Percentiles rank a stretch among this genome's conserved stretches.
Evolutionary conservation across 345 rosid species (phyloP).

Genomic region (Pugionium dolabratum): DNA sequence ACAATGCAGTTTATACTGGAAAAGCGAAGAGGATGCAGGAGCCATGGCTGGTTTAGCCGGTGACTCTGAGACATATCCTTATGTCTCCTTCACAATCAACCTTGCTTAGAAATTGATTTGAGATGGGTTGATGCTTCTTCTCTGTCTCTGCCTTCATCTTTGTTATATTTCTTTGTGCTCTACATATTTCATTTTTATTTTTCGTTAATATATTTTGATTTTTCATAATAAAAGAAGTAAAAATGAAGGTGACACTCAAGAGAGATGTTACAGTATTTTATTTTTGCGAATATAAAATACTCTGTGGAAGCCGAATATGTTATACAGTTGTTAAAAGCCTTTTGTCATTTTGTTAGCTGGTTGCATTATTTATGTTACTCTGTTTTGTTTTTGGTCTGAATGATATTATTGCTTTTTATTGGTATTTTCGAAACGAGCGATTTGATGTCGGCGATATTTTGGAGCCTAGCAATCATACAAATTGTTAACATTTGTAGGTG

Average conservation of each 20-base stretch:
- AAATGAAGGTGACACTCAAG: not conserved
- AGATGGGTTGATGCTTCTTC: conserved; percentile 34
- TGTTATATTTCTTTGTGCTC: conserved; percentile 42
- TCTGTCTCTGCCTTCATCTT: not conserved
- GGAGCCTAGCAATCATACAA: conserved; percentile 5
- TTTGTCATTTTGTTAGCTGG: conserved; percentile 29
- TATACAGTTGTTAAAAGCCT: conserved; percentile 2
- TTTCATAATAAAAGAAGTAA: conserved; percentile 28
- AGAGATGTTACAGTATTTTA: conserved; percentile 41
- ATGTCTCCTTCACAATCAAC: conserved; percentile 94
- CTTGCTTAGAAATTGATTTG: conserved; percentile 51
- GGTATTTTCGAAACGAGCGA: conserved; percentile 8
- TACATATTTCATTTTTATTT: conserved; percentile 15
- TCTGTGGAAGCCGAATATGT: no score
- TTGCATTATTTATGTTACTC: not conserved
- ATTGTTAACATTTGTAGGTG: conserved; percentile 10
- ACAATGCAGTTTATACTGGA: conserved; percentile 80
- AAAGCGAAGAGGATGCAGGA: conserved; percentile 83
- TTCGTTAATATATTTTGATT: conserved; percentile 34
- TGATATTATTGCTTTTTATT: not conserved
- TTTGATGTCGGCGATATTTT: conserved; percentile 17
- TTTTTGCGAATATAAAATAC: not conserved
- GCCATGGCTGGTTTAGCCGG: conserved; percentile 81
- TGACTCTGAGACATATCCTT: conserved; percentile 75
- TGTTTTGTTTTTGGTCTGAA: conserved; percentile 26